Percentiles rank a stretch among this genome's conserved stretches.
Evolutionary conservation across 1,139 yeast species (phyloP).

Genomic region (Magnusiomyces fungicola): DNA sequence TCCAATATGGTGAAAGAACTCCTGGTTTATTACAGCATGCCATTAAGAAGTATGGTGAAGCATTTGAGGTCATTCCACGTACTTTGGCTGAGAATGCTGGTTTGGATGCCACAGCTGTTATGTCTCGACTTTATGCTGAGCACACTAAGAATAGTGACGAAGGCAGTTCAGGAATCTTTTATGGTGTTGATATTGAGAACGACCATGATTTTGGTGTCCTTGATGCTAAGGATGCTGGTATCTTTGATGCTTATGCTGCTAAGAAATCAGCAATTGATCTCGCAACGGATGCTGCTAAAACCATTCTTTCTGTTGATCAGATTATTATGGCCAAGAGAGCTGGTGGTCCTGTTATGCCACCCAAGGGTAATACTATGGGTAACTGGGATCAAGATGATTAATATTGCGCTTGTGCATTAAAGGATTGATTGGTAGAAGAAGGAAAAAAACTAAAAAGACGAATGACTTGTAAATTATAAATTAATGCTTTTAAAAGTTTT

Average conservation of each 20-base stretch:
- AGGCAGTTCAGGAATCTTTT: conserved; percentile 3
- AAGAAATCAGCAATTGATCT: conserved; percentile 84
- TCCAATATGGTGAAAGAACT: conserved; percentile 83
- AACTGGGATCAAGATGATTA: conserved; percentile 97
- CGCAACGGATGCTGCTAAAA: conserved; percentile 92
- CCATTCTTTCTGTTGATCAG: conserved; percentile 85
- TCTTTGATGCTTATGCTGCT: conserved; percentile 71
- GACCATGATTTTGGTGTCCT: conserved; percentile 58
- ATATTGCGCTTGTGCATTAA: conserved; percentile 2
- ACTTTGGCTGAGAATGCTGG: conserved; percentile 94
- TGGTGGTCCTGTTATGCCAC: conserved; percentile 93
- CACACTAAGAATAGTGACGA: conserved; percentile 44
- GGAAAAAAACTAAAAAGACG: no score
- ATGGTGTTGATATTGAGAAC: conserved; percentile 69
- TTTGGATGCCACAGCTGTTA: conserved; percentile 76
- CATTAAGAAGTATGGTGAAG: conserved; percentile 87
- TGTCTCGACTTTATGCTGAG: conserved; percentile 82
- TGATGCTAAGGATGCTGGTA: conserved; percentile 61
- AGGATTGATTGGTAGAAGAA: neutral
- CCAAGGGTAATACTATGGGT: conserved; percentile 72
- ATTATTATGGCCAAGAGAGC: conserved; percentile 93
- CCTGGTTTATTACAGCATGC: conserved; percentile 92
- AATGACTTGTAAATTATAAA: no score
- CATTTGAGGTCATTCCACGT: conserved; percentile 90
- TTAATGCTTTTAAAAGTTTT: no score